Base-by-base conservation (phyloP, 2,329 filamentous ascomycete genomes). In the Calonectria pseudoreteaudii region DNA sequence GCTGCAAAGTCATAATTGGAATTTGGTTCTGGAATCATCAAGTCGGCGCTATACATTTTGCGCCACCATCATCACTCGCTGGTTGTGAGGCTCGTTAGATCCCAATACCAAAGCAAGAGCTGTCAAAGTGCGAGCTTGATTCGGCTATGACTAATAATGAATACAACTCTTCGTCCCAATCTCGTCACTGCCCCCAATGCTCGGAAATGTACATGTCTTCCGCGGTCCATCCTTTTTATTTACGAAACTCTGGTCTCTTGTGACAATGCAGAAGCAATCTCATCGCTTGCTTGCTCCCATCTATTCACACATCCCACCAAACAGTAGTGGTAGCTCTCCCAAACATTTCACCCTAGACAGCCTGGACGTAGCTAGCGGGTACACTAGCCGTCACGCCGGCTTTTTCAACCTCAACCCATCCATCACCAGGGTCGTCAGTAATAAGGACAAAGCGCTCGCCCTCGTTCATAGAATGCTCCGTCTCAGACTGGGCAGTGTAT, bases 351-450 rank as follows among this genome's bases (percentile, higher is more conserved):
- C 44, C 80, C 85, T 87, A 94, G 66, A 94, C 91, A 81, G 93
- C 91, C 85, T 95, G 94, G 73, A 98, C 91, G 87, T 98, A 99
- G 84, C 95, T 98, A 47, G 96, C 96, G 58, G 97, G 97, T 68
- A 99, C 97, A 83, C 95, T 98, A 82, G 93, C 96, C 64, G 93
- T 95, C 50, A 92, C 88, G 1, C 96, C 96, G 23, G 95, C 95
- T 84, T 95, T 95, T 87, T 98, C 97, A 23, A 99, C 97, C 86
- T 98, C 97, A 34, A 93, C 95, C 97, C 97, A 99, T 0, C 97
- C 97, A 86, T 98, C 97, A 1, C 97, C 97, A 0, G 93, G 90
- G 82, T 98, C 96, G 71, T 94, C 93, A 80, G 93, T 95, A 74
- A 98, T 92, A 38, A 99, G 88, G 49, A 99, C 95, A 81, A 99